Percentiles rank a stretch among this genome's conserved stretches.
These are phyloP conservation scores for Oryza brachyantha DNA, from an alignment of 176 grass and related monocot genomes.

Conservation along the genomic window DNA sequence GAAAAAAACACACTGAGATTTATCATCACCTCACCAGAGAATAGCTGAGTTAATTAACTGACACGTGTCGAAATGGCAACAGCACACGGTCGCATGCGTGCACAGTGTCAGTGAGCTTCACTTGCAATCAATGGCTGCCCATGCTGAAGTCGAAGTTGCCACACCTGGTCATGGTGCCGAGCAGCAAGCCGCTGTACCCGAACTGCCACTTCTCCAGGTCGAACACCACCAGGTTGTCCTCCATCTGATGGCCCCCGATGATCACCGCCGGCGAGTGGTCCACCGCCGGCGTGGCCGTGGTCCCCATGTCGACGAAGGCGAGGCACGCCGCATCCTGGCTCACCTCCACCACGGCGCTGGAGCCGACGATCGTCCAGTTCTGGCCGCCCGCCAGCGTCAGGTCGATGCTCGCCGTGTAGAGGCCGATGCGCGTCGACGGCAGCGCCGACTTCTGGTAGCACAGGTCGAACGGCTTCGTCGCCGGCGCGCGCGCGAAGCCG, in stretches of 20 bases:
- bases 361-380: conserved; percentile 26
- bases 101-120: background rate
- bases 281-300: background rate
- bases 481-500: background rate
- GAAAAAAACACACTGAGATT: too few relatives aligned
- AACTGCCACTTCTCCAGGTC: conserved; percentile 27
- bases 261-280: conserved; percentile 23
- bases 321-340: background rate
- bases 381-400: conserved; percentile 22
- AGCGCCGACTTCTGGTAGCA: conserved; percentile 26
- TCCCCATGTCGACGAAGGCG: conserved; percentile 13
- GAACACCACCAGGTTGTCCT: conserved; percentile 31
- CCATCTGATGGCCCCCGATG: conserved; percentile 32
- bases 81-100: background rate
- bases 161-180: background rate
- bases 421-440: background rate
- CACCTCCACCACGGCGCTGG: conserved; percentile 27
- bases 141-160: conserved; percentile 41
- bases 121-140: background rate
- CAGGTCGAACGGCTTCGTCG: background rate
- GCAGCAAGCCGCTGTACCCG: conserved; percentile 17
- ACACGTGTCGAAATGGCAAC: background rate
- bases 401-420: conserved; percentile 16
- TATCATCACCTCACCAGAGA: background rate
- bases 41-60: background rate